These are phyloP conservation scores for Candida boidinii DNA, from an alignment of 805 yeast species.

Conservation along the genomic window DNA sequence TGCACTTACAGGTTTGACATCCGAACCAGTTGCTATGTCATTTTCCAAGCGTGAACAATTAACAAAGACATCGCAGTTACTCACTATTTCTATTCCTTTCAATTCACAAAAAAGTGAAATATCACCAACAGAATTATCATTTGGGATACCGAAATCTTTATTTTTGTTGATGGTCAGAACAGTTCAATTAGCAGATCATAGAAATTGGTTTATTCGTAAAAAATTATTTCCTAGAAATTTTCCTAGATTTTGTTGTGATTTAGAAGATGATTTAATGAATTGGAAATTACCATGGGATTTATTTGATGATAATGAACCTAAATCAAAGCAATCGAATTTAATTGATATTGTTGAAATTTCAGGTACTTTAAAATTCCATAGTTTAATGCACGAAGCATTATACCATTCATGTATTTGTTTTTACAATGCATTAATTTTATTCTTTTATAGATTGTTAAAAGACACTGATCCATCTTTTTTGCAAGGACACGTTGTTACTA, in stretches of 20 bases:
- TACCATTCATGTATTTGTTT: constrained; percentile 30
- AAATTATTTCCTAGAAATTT: constrained; percentile 43
- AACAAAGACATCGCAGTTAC: constrained; percentile 1
- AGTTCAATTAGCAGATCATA: constrained; percentile 42
- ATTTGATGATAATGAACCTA: constrained; percentile 8
- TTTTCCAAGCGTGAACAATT: constrained; percentile 8
- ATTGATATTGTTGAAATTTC: constrained; percentile 1
- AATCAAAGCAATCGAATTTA: constrained; percentile 1
- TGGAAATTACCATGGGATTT: constrained; percentile 42
- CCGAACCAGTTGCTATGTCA: constrained; percentile 5
- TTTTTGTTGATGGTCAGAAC: constrained; percentile 37
- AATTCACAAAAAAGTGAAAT: constrained; percentile 5
- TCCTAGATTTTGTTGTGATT: constrained; percentile 46
- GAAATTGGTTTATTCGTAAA: constrained; percentile 33
- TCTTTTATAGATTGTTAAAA: constrained; percentile 37
- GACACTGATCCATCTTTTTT: constrained; percentile 26
- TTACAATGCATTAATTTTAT: constrained; percentile 35
- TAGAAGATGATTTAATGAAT: constrained; percentile 37
- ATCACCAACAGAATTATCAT: constrained; percentile 29
- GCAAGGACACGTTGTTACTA: constrained; percentile 26
- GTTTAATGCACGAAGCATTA: constrained; percentile 32
- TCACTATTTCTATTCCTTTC: constrained; percentile 14
- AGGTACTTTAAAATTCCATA: constrained; percentile 19
- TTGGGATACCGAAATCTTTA: constrained; percentile 40
- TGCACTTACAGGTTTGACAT: constrained; percentile 12